phyloP scores from a whole-genome alignment of 2,329 filamentous ascomycete genomes.

The Colletotrichum sp. region DNA sequence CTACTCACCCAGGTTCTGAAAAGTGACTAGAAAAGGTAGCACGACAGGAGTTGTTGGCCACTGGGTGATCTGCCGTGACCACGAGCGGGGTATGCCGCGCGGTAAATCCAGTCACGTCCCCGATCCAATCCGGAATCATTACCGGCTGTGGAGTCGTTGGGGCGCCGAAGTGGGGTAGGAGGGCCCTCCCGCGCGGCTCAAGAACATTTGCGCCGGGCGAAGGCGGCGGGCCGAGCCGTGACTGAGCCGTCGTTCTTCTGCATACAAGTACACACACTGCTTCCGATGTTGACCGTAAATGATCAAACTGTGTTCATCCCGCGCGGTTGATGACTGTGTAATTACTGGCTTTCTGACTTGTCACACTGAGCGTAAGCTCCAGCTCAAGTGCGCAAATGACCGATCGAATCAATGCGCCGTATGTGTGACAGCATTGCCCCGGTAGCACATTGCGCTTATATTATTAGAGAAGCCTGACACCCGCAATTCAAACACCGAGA shows the following conservation, averaged over 20 bases:
- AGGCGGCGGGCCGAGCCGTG: neutral
- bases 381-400: neutral
- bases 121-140: neutral
- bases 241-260: neutral
- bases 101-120: neutral
- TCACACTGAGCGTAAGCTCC: neutral
- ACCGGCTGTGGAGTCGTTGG: neutral
- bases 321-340: neutral
- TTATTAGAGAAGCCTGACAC: neutral
- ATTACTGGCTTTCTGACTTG: neutral
- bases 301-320: neutral
- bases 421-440: neutral
- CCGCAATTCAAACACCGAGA: rapidly evolving
- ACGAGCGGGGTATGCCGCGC: neutral
- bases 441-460: neutral
- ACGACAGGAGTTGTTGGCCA: neutral
- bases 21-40: neutral
- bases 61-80: neutral
- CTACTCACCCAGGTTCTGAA: neutral
- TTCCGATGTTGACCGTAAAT: neutral
- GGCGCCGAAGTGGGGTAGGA: neutral
- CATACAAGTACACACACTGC: neutral
- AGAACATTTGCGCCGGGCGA: neutral
- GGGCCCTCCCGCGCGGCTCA: neutral
- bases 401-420: neutral